A percentile compares a stretch with the other conserved stretches of the same genome.
Evolutionary conservation across 176 grass and related monocot species (phyloP).

Genomic region (Melocanna baccifera): DNA sequence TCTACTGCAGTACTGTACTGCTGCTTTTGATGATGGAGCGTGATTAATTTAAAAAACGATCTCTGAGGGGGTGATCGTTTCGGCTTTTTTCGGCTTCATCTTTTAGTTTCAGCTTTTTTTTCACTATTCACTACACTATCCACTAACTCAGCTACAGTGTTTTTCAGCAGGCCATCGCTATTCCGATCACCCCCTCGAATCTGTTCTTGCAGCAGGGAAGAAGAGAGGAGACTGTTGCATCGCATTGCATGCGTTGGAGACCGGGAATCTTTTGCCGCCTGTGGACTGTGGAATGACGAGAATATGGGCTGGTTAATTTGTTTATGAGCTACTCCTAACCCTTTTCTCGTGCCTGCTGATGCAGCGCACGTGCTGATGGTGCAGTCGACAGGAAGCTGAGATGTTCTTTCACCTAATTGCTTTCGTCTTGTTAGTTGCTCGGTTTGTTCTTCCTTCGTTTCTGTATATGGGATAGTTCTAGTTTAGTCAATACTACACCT

Average conservation of each 20-base stretch:
- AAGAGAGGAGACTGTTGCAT: slow-evolving; percentile 25
- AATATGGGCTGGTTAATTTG: slow-evolving; percentile 8
- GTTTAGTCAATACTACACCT: slow-evolving; percentile 33
- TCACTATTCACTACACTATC: too few species aligned
- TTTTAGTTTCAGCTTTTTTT: too few species aligned
- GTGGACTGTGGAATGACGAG: slow-evolving; percentile 17
- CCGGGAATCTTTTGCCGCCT: slow-evolving; percentile 37
- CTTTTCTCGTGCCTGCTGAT: slow-evolving; percentile 28
- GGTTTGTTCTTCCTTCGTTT: slow-evolving; percentile 15
- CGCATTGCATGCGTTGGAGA: slow-evolving; percentile 24
- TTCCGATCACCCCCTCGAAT: too few species aligned
- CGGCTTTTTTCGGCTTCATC: too few species aligned
- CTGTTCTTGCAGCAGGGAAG: slow-evolving; percentile 19
- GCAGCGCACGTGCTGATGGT: slow-evolving; percentile 35
- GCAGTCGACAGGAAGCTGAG: background rate
- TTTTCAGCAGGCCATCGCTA: too few species aligned
- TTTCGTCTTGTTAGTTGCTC: slow-evolving; percentile 22
- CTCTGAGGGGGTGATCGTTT: too few species aligned
- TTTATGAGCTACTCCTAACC: background rate
- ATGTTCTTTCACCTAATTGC: slow-evolving; percentile 21
- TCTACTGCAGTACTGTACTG: slow-evolving; percentile 10
- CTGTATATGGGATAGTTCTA: slow-evolving; percentile 45
- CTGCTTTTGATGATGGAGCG: background rate
- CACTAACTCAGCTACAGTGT: too few species aligned
- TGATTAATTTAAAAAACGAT: background rate